Base-by-base conservation (phyloP, 1,284 basidiomycete species). In the Irpex rosettiformis region DNA sequence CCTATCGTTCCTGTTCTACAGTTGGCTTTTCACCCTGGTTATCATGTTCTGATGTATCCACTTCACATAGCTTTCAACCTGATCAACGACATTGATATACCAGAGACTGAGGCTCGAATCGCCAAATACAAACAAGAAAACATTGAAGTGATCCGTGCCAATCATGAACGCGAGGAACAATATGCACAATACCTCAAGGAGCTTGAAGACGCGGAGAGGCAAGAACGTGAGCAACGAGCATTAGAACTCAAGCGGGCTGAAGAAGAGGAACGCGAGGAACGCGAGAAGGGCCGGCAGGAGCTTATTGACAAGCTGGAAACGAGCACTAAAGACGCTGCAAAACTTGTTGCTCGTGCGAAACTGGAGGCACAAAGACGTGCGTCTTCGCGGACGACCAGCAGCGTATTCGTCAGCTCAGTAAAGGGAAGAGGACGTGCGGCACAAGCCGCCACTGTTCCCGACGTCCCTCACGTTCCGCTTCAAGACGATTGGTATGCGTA, bases 11-110 rank as follows among this genome's bases (percentile, higher is more conserved):
- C n/a, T n/a, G n/a, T n/a, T n/a, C n/a, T n/a, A n/a, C n/a, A n/a
- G n/a, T n/a, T n/a, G n/a, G n/a, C n/a, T n/a, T n/a, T n/a, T n/a
- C n/a, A n/a, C n/a, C n/a, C n/a, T n/a, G n/a, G n/a, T n/a, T n/a
- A n/a, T n/a, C n/a, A 54, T 2, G n/a, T 29, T 59, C 43, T 58
- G 27, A 55, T 55, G 13, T 0, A 24, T n/a, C 4, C 40, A n/a
- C n/a, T n/a, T n/a, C n/a, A n/a, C n/a, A 13, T 54, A 94, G 94
- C 94, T 0, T 99, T 98, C 79, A 98, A 98, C 70, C 85, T 99
- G 13, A 93, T 99, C 62, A 90, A 99, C 69, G 89, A 94, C 58
- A 84, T 96, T 54, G 90, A 98, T 66, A 72, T 96, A n/a, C 75
- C 83, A 13, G 79, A 87, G 64, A 98, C 95, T 0, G 94, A 98